phyloP scores from a whole-genome alignment of 106 monocot genomes.

The Alisma plantagoaquatica region DNA sequence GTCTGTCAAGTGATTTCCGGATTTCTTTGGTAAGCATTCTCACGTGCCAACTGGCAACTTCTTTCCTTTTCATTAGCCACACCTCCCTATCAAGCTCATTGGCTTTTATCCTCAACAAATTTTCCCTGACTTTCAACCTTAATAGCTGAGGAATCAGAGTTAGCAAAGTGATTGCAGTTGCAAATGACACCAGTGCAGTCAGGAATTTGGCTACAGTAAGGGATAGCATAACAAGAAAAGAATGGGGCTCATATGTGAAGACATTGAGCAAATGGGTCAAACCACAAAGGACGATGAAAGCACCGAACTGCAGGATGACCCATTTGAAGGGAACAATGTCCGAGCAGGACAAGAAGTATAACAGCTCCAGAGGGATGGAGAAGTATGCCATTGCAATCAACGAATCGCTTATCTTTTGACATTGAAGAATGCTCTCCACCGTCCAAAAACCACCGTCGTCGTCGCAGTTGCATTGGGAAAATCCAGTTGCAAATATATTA shows the following conservation, averaged over 20 bases:
- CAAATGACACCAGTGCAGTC: constrained; percentile 69
- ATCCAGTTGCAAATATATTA: too few relatives aligned
- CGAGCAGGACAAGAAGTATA: constrained; percentile 56
- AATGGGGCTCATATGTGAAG: constrained; percentile 63
- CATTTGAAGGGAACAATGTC: constrained; percentile 69
- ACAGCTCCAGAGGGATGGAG: constrained; percentile 71
- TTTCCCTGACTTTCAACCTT: constrained; percentile 62
- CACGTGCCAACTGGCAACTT: constrained; percentile 68
- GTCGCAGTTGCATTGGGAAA: constrained; percentile 30
- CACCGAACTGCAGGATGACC: constrained; percentile 60
- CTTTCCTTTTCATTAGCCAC: constrained; percentile 53
- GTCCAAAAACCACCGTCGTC: too few relatives aligned
- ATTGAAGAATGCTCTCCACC: constrained; percentile 44
- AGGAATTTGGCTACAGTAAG: constrained; percentile 56
- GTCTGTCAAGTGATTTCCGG: constrained; percentile 56
- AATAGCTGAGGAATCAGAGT: constrained; percentile 75
- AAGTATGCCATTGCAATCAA: constrained; percentile 70
- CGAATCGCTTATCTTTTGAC: constrained; percentile 59
- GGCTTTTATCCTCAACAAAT: constrained; percentile 50
- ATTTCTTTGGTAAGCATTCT: constrained; percentile 74
- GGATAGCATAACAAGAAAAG: constrained; percentile 49
- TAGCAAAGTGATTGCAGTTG: constrained; percentile 56
- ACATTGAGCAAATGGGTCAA: constrained; percentile 61
- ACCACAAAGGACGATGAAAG: constrained; percentile 70
- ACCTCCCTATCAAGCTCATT: constrained; percentile 51